Evolutionary conservation across 2,329 filamentous ascomycete species (phyloP).

Genomic region (Fusarium stilboides): DNA sequence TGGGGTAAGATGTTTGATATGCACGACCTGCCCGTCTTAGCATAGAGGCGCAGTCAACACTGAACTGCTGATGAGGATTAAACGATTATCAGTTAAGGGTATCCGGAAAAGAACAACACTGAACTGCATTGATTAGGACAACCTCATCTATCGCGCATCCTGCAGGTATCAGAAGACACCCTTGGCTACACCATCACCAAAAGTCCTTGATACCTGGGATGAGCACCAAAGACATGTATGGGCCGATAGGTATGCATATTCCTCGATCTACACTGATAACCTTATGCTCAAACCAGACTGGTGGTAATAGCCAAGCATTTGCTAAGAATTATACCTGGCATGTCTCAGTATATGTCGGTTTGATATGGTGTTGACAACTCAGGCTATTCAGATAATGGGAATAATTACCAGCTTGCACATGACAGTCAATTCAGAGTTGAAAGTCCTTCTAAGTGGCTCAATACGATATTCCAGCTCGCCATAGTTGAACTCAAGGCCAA

Average conservation of each 20-base stretch:
- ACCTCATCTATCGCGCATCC: slow-evolving; percentile 7
- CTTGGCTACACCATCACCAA: slow-evolving; percentile 7
- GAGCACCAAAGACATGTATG: neutral
- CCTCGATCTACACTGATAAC: slow-evolving; percentile 6
- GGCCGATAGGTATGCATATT: slow-evolving; percentile 3
- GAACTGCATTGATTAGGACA: neutral
- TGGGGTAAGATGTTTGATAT: slow-evolving; percentile 35
- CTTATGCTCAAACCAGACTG: slow-evolving; percentile 1
- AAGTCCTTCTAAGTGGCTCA: neutral
- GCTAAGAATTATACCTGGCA: neutral
- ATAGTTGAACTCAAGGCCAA: slow-evolving; percentile 15
- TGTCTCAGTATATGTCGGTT: slow-evolving; percentile 14
- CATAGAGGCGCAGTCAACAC: slow-evolving; percentile 22
- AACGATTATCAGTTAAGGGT: slow-evolving; percentile 11
- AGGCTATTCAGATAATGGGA: neutral
- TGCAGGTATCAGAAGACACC: slow-evolving; percentile 27
- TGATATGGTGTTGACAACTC: slow-evolving; percentile 1
- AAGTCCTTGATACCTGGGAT: neutral
- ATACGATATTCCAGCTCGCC: neutral
- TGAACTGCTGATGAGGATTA: slow-evolving; percentile 27
- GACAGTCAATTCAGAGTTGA: slow-evolving; percentile 19
- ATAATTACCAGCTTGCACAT: slow-evolving; percentile 16
- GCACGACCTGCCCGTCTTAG: slow-evolving; percentile 22
- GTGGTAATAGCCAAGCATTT: slow-evolving; percentile 15
- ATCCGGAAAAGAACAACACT: slow-evolving; percentile 1